Conservation (phyloP, 495 filamentous ascomycete species). For the Lasiosphaeris hirsuta region DNA sequence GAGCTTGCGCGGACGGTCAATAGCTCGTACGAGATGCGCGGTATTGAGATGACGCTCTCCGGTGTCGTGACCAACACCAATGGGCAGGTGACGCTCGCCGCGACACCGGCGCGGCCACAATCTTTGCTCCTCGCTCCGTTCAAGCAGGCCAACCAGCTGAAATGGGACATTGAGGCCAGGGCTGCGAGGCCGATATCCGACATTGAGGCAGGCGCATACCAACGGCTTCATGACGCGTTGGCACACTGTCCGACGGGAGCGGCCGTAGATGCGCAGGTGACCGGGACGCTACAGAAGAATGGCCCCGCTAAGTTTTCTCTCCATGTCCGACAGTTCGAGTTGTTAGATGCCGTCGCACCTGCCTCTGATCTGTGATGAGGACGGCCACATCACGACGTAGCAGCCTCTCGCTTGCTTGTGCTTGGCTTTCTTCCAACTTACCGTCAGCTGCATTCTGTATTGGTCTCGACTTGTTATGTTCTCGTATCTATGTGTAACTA, state of each 20-base stretch:
- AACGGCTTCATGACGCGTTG: not conserved
- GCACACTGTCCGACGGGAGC: not conserved
- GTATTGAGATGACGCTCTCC: not conserved
- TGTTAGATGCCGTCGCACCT: not conserved
- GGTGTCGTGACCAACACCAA: not conserved
- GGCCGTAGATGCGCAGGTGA: not conserved
- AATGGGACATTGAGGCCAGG: conserved; percentile 3
- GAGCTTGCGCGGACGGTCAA: conserved; percentile 7
- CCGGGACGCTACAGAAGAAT: conserved; percentile 6
- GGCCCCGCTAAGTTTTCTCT: not conserved
- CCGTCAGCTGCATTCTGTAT: too few relatives aligned
- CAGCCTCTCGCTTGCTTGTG: too few relatives aligned
- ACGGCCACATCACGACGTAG: too few relatives aligned
- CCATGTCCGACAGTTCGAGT: conserved; percentile 5
- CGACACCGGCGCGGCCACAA: not conserved
- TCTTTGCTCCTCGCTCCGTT: not conserved
- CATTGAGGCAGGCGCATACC: not conserved
- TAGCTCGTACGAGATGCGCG: conserved; percentile 4
- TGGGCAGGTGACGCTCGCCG: not conserved
- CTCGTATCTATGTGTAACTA: too few relatives aligned
- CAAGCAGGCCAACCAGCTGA: conserved; percentile 2
- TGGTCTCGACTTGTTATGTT: too few relatives aligned
- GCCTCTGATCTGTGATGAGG: too few relatives aligned
- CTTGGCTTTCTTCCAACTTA: too few relatives aligned
- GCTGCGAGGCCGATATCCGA: not conserved